phyloP scores from a whole-genome alignment of 169 alveolate species.

The Blepharisma undulans region DNA sequence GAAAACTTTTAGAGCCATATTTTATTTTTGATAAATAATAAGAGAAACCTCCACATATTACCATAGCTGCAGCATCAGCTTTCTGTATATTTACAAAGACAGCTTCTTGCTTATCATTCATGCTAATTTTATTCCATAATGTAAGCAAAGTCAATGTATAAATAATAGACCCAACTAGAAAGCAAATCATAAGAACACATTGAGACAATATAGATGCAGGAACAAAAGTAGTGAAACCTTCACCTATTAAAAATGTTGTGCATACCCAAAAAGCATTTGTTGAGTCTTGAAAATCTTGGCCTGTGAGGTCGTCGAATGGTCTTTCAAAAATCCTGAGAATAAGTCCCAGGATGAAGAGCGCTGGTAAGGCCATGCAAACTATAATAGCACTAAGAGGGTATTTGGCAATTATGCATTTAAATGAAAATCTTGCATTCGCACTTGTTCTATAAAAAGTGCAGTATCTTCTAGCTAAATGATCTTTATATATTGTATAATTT shows the following conservation, averaged over 20 bases:
- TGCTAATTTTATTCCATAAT: too few relatives aligned
- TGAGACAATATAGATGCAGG: too few relatives aligned
- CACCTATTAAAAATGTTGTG: not conserved
- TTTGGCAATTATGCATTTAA: not conserved
- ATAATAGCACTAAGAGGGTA: not conserved
- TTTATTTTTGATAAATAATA: too few relatives aligned
- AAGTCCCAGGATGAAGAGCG: not conserved
- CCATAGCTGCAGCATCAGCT: too few relatives aligned
- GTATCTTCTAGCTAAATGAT: slow-evolving; percentile 18
- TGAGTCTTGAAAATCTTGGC: not conserved
- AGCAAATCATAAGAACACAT: too few relatives aligned
- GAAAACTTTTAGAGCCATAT: not conserved
- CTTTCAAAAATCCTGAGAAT: slow-evolving; percentile 36
- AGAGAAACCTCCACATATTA: too few relatives aligned
- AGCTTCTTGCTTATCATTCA: too few relatives aligned
- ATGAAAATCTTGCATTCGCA: not conserved
- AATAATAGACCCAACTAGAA: too few relatives aligned
- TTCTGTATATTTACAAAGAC: too few relatives aligned
- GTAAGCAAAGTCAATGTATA: too few relatives aligned
- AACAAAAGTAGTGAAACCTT: too few relatives aligned
- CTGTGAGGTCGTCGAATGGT: slow-evolving; percentile 28
- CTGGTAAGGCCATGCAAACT: not conserved
- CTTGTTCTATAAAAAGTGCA: not conserved
- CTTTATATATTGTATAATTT: not conserved
- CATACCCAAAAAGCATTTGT: slow-evolving; percentile 27